Evolutionary conservation across 2,329 filamentous ascomycete genomes (phyloP).

Genomic region (Dothiorella sarmentorum): DNA sequence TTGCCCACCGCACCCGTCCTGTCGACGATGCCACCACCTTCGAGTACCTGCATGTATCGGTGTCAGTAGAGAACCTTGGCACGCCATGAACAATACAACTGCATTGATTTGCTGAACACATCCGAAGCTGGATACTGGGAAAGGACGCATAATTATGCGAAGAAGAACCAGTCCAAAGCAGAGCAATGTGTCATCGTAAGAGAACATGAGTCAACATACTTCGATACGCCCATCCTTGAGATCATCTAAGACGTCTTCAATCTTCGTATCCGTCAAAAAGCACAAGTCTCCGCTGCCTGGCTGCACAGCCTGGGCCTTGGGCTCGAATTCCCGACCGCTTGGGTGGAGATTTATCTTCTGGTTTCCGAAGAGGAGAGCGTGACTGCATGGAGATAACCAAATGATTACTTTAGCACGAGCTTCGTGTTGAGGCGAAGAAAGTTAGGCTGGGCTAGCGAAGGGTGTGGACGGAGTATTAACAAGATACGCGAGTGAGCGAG

Average conservation of each 20-base stretch:
- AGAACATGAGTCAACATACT: background rate
- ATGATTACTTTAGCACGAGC: background rate
- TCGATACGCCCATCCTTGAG: conserved; percentile 19
- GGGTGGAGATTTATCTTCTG: conserved; percentile 22
- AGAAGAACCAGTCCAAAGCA: too few species aligned
- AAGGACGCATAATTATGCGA: too few species aligned
- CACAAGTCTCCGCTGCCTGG: conserved; percentile 21
- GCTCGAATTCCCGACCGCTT: conserved; percentile 22
- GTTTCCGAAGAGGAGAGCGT: conserved; percentile 20
- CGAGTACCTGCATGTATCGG: background rate
- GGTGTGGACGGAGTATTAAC: too few species aligned
- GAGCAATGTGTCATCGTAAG: too few species aligned
- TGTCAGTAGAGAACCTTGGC: too few species aligned
- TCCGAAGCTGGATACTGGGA: background rate
- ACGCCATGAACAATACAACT: too few species aligned
- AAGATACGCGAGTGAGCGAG: too few species aligned
- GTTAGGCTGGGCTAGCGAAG: too few species aligned
- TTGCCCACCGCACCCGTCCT: conserved; percentile 18
- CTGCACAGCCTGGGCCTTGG: conserved; percentile 19
- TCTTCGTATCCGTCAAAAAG: conserved; percentile 16
- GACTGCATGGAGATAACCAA: background rate
- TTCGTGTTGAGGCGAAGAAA: too few species aligned
- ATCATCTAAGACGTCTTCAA: conserved; percentile 18
- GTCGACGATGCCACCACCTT: background rate
- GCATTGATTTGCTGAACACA: too few species aligned